Evolutionary conservation across 2,329 filamentous ascomycete genomes (phyloP), one percentile per base, ranked within the genome.

Genomic region (Graphilbum fragrans): DNA sequence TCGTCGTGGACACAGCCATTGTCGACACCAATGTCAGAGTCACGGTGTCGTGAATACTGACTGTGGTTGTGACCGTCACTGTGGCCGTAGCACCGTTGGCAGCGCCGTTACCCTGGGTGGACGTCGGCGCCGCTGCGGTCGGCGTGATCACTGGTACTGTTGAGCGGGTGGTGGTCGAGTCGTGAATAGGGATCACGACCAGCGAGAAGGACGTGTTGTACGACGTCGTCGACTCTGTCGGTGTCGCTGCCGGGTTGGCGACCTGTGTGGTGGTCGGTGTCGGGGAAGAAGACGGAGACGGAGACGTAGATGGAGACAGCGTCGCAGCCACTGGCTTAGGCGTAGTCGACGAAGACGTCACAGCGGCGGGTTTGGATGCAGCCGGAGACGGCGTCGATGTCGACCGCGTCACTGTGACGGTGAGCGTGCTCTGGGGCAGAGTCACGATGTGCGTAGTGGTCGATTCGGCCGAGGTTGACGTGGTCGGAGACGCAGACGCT

Each of bases 11-110:
- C n/a, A 43, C 38, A 8, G 37, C 31, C 14, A 42, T 44, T n/a
- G 41, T 23, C 1, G 39, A 43, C 1, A 38, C 37, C 5, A 33
- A 44, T 11, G 35, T 39, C n/a, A 37, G 14, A 1, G 44, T 48
- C 32, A 47, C 45, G 0, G 47, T 49, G 39, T 47, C 45, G 43
- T 47, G 43, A 32, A 47, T 37, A 25, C 31, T 46, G 14, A 43
- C 37, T 1, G 43, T 45, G 29, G 36, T 20, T 6, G 35, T n/a
- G n/a, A 38, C 20, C 4, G 46, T 45, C 21, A 41, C 42, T 1
- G 42, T 42, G 17, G 35, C 34, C 5, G 34, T 27, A 9, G 22
- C 23, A 22, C n/a, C n/a, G n/a, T n/a, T n/a, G n/a, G n/a, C n/a
- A n/a, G n/a, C n/a, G n/a, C n/a, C n/a, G n/a, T n/a, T n/a, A n/a